These are phyloP conservation scores for Pseudopyrenochaeta lycopersici DNA, from an alignment of 2,329 filamentous ascomycete species.

Conservation along the genomic window DNA sequence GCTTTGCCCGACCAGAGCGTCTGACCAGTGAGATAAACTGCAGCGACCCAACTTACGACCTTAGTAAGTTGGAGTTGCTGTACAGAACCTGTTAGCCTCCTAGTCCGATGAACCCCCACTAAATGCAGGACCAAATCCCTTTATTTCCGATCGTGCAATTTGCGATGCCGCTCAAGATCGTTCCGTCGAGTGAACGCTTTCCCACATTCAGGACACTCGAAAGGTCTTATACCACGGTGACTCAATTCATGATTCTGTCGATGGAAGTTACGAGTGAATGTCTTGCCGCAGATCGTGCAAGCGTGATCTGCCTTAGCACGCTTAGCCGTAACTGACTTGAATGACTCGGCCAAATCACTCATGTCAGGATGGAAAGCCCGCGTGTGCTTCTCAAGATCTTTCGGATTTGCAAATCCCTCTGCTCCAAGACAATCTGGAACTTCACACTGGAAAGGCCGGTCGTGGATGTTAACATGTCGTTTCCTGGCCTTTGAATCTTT, in stretches of 20 bases:
- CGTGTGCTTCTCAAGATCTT: slow-evolving; percentile 47
- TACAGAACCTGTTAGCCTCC: no score
- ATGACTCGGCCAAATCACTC: slow-evolving; percentile 30
- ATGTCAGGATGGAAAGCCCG: slow-evolving; percentile 36
- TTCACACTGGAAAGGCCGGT: slow-evolving; percentile 52
- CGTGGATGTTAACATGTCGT: slow-evolving; percentile 51
- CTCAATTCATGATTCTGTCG: slow-evolving; percentile 47
- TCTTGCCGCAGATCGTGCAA: slow-evolving; percentile 50
- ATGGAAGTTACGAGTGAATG: slow-evolving; percentile 51
- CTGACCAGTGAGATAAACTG: no score
- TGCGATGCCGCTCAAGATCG: slow-evolving; percentile 34
- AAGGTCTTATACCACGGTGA: slow-evolving; percentile 42
- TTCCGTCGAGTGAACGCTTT: slow-evolving; percentile 36
- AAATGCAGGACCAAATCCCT: background rate
- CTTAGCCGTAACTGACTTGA: slow-evolving; percentile 20
- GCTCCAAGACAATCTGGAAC: slow-evolving; percentile 45
- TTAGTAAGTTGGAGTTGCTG: no score
- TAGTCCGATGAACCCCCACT: background rate
- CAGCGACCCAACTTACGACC: no score
- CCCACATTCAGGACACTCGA: slow-evolving; percentile 36
- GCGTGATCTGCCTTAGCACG: slow-evolving; percentile 29
- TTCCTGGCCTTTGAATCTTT: slow-evolving; percentile 39
- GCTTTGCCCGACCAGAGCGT: no score
- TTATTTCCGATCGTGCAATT: slow-evolving; percentile 31
- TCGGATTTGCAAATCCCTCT: slow-evolving; percentile 53